phyloP scores from a whole-genome alignment of 352 stramenopile genomes.

The Phytophthora foliorum region DNA sequence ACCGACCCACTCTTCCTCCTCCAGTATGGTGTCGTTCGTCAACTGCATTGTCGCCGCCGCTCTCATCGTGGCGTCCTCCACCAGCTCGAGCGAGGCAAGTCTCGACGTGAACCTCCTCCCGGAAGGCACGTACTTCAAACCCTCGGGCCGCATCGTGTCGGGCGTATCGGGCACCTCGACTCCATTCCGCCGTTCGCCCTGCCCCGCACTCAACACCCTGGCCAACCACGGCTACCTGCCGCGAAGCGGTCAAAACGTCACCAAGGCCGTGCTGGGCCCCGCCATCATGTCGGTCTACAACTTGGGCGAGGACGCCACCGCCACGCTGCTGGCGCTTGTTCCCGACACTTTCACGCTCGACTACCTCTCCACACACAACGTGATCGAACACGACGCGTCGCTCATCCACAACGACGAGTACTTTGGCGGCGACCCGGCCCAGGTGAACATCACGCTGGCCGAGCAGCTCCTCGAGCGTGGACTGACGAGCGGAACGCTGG shows the following conservation, averaged over 20 bases:
- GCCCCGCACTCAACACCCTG: slow-evolving; percentile 60
- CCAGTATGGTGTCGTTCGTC: slow-evolving; percentile 38
- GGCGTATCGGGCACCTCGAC: slow-evolving; percentile 32
- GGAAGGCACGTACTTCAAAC: slow-evolving; percentile 51
- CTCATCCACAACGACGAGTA: slow-evolving; percentile 63
- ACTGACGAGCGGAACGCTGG: slow-evolving; percentile 33
- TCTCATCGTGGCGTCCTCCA: slow-evolving; percentile 5
- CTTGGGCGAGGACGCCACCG: slow-evolving; percentile 30
- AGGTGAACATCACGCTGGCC: slow-evolving; percentile 43
- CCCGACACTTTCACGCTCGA: slow-evolving; percentile 41
- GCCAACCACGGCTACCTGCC: slow-evolving; percentile 68
- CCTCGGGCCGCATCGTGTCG: slow-evolving; percentile 34
- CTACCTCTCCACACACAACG: slow-evolving; percentile 48
- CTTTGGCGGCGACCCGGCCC: slow-evolving; percentile 42
- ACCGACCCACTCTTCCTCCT: neutral
- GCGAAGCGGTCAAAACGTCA: slow-evolving; percentile 58
- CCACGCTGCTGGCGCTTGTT: slow-evolving; percentile 38
- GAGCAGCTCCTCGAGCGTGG: slow-evolving; percentile 41
- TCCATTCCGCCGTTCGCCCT: slow-evolving; percentile 52
- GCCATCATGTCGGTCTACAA: slow-evolving; percentile 46
- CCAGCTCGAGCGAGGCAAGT: slow-evolving; percentile 6
- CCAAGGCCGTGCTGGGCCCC: slow-evolving; percentile 31
- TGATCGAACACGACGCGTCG: slow-evolving; percentile 47
- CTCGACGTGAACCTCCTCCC: slow-evolving; percentile 35
- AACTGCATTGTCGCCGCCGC: slow-evolving; percentile 19